Percentiles rank a stretch among this genome's conserved stretches.
Evolutionary conservation across 345 rosid species (phyloP).

Genomic region (Balakata baccata): DNA sequence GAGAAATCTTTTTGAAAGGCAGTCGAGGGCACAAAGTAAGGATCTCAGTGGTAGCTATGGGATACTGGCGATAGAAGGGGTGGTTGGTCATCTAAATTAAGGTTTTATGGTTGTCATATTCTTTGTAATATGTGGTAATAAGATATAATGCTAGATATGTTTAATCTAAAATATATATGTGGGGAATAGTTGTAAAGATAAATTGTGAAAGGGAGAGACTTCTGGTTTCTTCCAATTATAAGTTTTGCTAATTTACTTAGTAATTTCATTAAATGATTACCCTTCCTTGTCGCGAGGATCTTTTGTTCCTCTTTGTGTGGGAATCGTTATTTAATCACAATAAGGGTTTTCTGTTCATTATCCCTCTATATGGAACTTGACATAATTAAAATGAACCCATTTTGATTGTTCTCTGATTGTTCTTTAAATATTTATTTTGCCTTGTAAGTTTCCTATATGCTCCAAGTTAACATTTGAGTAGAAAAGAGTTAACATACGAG

Average conservation of each 20-base stretch:
- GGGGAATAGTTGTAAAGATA: slow-evolving; percentile 41
- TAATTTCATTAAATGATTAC: slow-evolving; percentile 12
- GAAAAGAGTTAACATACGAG: no score
- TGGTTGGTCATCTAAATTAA: slow-evolving; percentile 14
- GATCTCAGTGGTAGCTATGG: slow-evolving; percentile 85
- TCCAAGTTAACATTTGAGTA: no score
- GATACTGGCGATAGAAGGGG: slow-evolving; percentile 48
- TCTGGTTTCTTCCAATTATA: slow-evolving; percentile 35
- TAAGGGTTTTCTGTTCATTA: not conserved
- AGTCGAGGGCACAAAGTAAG: slow-evolving; percentile 89
- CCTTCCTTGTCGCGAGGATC: not conserved
- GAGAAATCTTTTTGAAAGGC: slow-evolving; percentile 79
- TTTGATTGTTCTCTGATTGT: no score
- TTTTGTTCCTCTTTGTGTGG: not conserved
- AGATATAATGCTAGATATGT: slow-evolving; percentile 38
- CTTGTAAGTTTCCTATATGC: no score
- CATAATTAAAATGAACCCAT: no score
- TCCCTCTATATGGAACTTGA: no score
- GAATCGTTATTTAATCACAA: not conserved
- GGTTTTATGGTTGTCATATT: slow-evolving; percentile 41
- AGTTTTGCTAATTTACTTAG: slow-evolving; percentile 37
- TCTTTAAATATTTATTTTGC: no score
- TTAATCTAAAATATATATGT: slow-evolving; percentile 23
- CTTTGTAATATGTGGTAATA: slow-evolving; percentile 57
- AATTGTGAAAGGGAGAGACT: slow-evolving; percentile 27